phyloP scores from a whole-genome alignment of 2,329 filamentous ascomycete genomes.

The Aspergillus ibericus region DNA sequence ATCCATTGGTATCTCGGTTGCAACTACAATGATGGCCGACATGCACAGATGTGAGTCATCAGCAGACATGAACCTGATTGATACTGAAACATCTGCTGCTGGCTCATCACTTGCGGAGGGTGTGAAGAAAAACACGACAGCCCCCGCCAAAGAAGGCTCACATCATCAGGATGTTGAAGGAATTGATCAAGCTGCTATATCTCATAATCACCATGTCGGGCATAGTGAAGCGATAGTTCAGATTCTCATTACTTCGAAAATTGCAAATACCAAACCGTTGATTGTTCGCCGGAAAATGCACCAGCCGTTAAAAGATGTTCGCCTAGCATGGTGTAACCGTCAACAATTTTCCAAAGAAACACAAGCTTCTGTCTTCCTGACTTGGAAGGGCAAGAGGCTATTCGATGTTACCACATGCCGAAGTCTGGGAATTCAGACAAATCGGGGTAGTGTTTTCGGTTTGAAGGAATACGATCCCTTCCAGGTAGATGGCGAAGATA shows the following conservation, averaged over 20 bases:
- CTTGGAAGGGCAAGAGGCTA: slow-evolving; percentile 71
- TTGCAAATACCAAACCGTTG: slow-evolving; percentile 61
- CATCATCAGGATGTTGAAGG: background rate
- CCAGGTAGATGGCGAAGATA: slow-evolving; percentile 52
- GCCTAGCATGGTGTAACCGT: slow-evolving; percentile 66
- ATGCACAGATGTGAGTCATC: background rate
- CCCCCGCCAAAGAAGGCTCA: no score
- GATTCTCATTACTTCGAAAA: slow-evolving; percentile 67
- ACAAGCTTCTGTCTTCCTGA: slow-evolving; percentile 66
- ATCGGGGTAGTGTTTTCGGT: slow-evolving; percentile 36
- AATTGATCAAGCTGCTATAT: background rate
- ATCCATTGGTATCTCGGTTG: background rate
- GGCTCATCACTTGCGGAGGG: background rate
- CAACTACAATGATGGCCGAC: background rate
- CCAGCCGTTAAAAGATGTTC: slow-evolving; percentile 66
- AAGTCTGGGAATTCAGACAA: slow-evolving; percentile 62
- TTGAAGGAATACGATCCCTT: slow-evolving; percentile 47
- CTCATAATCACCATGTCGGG: slow-evolving; percentile 4
- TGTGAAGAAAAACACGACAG: background rate
- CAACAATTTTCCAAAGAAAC: slow-evolving; percentile 56
- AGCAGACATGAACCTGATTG: background rate
- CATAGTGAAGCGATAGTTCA: slow-evolving; percentile 54
- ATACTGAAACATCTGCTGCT: background rate
- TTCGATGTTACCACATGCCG: slow-evolving; percentile 74
- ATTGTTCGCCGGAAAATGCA: slow-evolving; percentile 66